These are phyloP conservation scores for Geotrichum aggregatum DNA, from an alignment of 1,139 yeast genomes.

Conservation along the genomic window DNA sequence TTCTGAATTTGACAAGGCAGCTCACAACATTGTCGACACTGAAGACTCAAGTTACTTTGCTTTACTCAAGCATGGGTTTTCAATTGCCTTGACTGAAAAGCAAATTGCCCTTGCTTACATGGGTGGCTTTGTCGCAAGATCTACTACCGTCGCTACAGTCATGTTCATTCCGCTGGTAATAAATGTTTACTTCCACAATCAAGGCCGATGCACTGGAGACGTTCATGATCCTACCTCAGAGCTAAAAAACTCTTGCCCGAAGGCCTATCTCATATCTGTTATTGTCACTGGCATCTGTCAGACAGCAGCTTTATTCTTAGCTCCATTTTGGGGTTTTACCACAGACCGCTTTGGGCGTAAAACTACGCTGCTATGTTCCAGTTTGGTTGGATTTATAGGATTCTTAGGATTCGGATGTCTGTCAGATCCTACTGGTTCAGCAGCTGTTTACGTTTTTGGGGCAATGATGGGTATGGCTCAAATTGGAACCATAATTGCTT, in stretches of 20 bases:
- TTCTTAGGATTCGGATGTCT: conserved; percentile 38
- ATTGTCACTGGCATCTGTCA: conserved; percentile 65
- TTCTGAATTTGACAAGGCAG: conserved; percentile 34
- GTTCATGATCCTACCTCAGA: conserved; percentile 27
- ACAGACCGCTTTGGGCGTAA: conserved; percentile 51
- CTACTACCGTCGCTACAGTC: conserved; percentile 58
- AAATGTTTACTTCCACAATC: conserved; percentile 49
- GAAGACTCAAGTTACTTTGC: conserved; percentile 36
- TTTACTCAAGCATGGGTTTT: conserved; percentile 47
- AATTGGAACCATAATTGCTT: conserved; percentile 56
- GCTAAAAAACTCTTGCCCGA: conserved; percentile 47
- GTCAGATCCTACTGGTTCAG: conserved; percentile 37
- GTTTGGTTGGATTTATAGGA: conserved; percentile 41
- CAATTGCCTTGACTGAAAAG: conserved; percentile 38
- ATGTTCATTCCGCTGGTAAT: conserved; percentile 63
- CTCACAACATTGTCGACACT: conserved; percentile 26
- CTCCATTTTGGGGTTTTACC: conserved; percentile 61
- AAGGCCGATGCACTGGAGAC: conserved; percentile 29
- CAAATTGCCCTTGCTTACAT: conserved; percentile 50
- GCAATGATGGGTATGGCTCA: conserved; percentile 48
- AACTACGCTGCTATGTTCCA: conserved; percentile 39
- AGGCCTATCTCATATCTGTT: conserved; percentile 63
- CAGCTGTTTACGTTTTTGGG: conserved; percentile 40
- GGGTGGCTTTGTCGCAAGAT: conserved; percentile 62
- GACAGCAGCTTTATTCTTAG: conserved; percentile 51